phyloP scores from a whole-genome alignment of 495 filamentous ascomycete genomes.

The Penicillium canariense region DNA sequence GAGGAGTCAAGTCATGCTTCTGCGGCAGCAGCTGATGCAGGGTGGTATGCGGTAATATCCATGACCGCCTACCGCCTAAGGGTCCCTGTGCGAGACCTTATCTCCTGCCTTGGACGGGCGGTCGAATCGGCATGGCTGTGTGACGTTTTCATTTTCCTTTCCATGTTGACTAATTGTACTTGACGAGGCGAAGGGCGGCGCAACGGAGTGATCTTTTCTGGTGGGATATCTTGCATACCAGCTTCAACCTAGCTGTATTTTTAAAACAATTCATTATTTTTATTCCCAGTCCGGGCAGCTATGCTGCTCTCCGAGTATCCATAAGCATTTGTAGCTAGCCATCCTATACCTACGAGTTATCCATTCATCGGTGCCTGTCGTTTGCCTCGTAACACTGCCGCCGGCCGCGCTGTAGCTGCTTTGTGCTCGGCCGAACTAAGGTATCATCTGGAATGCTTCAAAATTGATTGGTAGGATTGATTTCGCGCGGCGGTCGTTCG shows the following conservation, averaged over 20 bases:
- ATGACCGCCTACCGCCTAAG: neutral
- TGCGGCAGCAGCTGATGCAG: slow-evolving; percentile 57
- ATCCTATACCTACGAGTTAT: neutral
- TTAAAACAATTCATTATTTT: neutral
- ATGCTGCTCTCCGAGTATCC: neutral
- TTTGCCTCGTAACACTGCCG: too few relatives aligned
- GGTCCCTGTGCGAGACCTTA: neutral
- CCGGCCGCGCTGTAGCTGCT: too few relatives aligned
- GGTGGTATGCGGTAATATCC: slow-evolving; percentile 40
- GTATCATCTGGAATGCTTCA: too few relatives aligned
- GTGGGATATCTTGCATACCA: neutral
- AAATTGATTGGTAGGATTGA: too few relatives aligned
- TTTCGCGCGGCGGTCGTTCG: too few relatives aligned
- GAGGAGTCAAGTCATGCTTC: slow-evolving; percentile 70
- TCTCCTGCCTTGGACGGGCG: neutral
- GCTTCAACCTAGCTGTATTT: neutral
- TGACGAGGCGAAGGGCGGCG: neutral
- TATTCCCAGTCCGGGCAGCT: neutral
- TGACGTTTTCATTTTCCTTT: neutral
- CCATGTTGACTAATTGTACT: neutral
- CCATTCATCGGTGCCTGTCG: neutral
- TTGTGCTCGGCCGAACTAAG: too few relatives aligned
- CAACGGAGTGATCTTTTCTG: neutral
- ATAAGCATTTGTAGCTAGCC: neutral
- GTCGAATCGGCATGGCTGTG: neutral